Conservation (phyloP, 148 eudicot genomes). For the Nepenthes gracilis region DNA sequence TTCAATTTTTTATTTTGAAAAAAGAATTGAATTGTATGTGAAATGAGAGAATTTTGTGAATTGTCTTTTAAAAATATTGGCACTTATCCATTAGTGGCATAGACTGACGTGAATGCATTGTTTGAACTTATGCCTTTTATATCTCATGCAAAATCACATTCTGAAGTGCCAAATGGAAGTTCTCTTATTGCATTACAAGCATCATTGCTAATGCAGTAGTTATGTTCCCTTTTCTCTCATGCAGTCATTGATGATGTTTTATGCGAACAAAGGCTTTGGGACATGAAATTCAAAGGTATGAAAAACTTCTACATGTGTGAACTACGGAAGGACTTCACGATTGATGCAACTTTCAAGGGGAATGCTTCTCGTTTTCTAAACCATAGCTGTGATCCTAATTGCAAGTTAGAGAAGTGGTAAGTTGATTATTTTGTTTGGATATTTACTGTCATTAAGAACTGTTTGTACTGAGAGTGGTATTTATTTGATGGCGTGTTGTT, state of each 20-base stretch:
- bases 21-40: too few species aligned
- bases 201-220: neutral
- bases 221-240: constrained; percentile 3
- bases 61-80: too few species aligned
- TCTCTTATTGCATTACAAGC: neutral
- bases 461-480: neutral
- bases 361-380: constrained; percentile 83
- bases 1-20: too few species aligned
- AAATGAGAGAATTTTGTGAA: too few species aligned
- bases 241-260: constrained; percentile 75
- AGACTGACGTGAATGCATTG: too few species aligned
- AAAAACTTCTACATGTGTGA: constrained; percentile 91
- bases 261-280: constrained; percentile 94
- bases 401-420: constrained; percentile 94
- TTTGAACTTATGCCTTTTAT: too few species aligned
- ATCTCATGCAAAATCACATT: too few species aligned
- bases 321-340: constrained; percentile 74
- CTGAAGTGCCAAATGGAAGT: neutral
- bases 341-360: constrained; percentile 95
- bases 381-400: constrained; percentile 95
- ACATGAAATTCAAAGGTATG: constrained; percentile 64
- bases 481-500: neutral
- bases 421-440: constrained; percentile 10
- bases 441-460: neutral
- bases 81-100: too few species aligned